Percentiles rank a stretch among this genome's conserved stretches.
phyloP scores from a whole-genome alignment of 352 stramenopile species.

The Phytopythium aichiense region DNA sequence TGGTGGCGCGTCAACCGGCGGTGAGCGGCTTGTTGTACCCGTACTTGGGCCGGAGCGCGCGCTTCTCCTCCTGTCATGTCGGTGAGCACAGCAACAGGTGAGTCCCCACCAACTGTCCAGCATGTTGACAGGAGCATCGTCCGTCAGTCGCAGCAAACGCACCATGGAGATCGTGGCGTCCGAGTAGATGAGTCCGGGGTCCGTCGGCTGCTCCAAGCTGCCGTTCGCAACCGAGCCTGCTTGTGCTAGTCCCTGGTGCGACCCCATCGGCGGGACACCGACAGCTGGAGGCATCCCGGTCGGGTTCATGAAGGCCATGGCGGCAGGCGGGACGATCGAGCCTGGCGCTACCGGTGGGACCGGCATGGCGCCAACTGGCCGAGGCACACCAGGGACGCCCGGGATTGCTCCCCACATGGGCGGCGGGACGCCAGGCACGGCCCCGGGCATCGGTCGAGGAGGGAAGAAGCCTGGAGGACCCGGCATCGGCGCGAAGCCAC shows the following conservation, averaged over 20 bases:
- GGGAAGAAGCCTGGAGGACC: slow-evolving; percentile 3
- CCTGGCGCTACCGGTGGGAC: slow-evolving; percentile 9
- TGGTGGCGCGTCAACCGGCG: slow-evolving; percentile 14
- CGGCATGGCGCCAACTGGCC: slow-evolving; percentile 2
- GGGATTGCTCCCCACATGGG: slow-evolving; percentile 15
- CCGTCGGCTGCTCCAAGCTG: slow-evolving; percentile 9
- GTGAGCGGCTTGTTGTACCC: slow-evolving; percentile 47
- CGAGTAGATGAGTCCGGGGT: slow-evolving; percentile 46
- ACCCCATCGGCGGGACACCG: background rate
- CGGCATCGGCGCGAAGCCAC: slow-evolving; percentile 17
- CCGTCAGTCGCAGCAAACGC: slow-evolving; percentile 1
- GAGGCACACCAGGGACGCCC: slow-evolving; percentile 17
- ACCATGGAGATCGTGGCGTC: slow-evolving; percentile 63
- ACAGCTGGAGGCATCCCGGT: background rate
- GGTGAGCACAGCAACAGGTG: background rate
- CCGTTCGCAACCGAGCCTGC: background rate
- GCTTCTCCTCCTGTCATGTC: slow-evolving; percentile 64
- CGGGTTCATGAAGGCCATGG: slow-evolving; percentile 25
- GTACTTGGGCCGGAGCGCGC: slow-evolving; percentile 73
- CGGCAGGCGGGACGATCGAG: slow-evolving; percentile 8
- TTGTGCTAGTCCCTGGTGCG: background rate
- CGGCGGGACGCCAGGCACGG: background rate
- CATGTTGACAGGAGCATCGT: background rate
- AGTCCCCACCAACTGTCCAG: background rate
- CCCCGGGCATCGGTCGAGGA: slow-evolving; percentile 24